phyloP scores from a whole-genome alignment of 768 basidiomycete genomes.

The Lactarius hatsudake region DNA sequence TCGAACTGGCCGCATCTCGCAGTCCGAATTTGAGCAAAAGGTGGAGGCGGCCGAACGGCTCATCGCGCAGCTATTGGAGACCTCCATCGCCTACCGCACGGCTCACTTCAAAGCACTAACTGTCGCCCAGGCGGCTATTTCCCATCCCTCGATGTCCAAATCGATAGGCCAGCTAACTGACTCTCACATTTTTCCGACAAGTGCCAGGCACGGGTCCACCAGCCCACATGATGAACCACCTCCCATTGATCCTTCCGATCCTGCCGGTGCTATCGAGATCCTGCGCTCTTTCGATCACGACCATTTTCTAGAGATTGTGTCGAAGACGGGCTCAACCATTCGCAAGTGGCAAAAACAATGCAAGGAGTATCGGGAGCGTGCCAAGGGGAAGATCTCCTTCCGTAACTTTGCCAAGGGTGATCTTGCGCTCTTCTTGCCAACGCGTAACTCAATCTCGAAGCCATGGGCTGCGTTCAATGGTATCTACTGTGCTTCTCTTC shows the following conservation, averaged over 20 bases:
- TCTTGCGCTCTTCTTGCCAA: slow-evolving; percentile 92
- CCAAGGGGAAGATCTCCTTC: slow-evolving; percentile 95
- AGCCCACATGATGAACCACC: slow-evolving; percentile 57
- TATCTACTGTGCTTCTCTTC: slow-evolving; percentile 36
- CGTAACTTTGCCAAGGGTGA: slow-evolving; percentile 94
- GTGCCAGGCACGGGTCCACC: slow-evolving; percentile 51
- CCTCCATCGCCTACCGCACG: slow-evolving; percentile 73
- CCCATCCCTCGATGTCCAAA: slow-evolving; percentile 47
- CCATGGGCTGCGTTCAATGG: slow-evolving; percentile 99
- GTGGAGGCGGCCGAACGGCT: slow-evolving; percentile 65
- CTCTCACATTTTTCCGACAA: slow-evolving; percentile 32
- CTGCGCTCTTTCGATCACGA: slow-evolving; percentile 80
- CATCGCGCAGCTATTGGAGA: slow-evolving; percentile 78
- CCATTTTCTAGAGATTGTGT: slow-evolving; percentile 77
- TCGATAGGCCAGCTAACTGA: slow-evolving; percentile 43
- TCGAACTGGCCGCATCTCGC: slow-evolving; percentile 62
- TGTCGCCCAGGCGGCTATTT: slow-evolving; percentile 55
- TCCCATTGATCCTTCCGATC: slow-evolving; percentile 77
- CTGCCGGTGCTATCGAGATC: slow-evolving; percentile 61
- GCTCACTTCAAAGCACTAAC: slow-evolving; percentile 72
- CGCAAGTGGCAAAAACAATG: slow-evolving; percentile 98
- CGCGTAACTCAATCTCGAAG: slow-evolving; percentile 87
- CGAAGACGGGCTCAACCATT: slow-evolving; percentile 79
- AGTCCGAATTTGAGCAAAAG: slow-evolving; percentile 63
- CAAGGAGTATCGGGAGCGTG: slow-evolving; percentile 92